Conservation (phyloP, 1,284 basidiomycete species). For the Melanopsichium pennsylvanicum region DNA sequence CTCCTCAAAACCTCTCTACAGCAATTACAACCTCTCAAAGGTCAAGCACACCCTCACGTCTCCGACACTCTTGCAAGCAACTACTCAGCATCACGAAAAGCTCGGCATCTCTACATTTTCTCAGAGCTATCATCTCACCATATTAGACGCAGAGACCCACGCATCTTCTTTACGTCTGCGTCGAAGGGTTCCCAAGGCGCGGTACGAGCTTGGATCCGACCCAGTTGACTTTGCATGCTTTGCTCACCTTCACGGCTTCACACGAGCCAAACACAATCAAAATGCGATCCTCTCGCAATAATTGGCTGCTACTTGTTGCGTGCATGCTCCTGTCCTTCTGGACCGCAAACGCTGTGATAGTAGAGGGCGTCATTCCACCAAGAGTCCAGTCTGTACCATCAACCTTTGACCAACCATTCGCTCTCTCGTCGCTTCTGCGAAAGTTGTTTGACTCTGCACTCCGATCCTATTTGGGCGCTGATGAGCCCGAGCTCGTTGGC, state of each 20-base stretch:
- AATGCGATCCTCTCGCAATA: slow-evolving; percentile 2
- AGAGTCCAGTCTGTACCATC: background rate
- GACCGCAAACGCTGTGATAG: slow-evolving; percentile 10
- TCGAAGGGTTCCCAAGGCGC: background rate
- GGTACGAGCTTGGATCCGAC: background rate
- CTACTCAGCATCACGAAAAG: no score
- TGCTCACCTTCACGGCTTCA: background rate
- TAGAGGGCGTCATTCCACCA: slow-evolving; percentile 23
- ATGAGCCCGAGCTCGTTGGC: background rate
- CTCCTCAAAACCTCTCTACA: background rate
- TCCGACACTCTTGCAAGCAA: no score
- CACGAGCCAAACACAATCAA: slow-evolving; percentile 1
- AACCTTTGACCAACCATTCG: slow-evolving; percentile 20
- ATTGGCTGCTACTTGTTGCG: slow-evolving; percentile 5
- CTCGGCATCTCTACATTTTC: no score
- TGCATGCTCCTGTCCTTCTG: slow-evolving; percentile 7
- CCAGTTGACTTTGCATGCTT: background rate
- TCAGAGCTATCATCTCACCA: no score
- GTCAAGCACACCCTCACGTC: no score
- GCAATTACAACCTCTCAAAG: no score
- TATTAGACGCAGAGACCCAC: no score
- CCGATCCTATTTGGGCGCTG: background rate
- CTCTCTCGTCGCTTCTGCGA: slow-evolving; percentile 22
- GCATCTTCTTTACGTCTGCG: no score
- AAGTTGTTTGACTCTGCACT: slow-evolving; percentile 11